Evolutionary conservation across 1,284 basidiomycete species (phyloP), one percentile per base, ranked within the genome.

Genomic region (Rhodotorula sp.): DNA sequence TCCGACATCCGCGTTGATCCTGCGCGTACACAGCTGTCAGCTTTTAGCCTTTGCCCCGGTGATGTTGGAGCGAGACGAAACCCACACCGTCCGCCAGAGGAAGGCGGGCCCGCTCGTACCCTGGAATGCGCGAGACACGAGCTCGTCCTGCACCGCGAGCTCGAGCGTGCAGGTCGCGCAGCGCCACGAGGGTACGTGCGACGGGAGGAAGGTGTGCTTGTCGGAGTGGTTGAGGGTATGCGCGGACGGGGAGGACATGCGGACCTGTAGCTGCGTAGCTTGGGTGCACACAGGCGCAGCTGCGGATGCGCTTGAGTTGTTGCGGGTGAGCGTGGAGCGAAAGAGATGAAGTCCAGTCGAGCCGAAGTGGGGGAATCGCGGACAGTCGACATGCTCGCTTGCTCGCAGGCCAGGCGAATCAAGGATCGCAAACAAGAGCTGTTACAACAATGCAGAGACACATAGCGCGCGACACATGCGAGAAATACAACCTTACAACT

Each of bases 61-160:
- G 41, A 3, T 17, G 22, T 5, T 39, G 10, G 29, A 32, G 9
- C 10, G 34, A 29, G 10, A 13, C 13, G 15, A 12, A 13, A 61
- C 65, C 25, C 36, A 72, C 66, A 46, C 62, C 17, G 48, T 68
- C n/a, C 72, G 50, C 27, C 71, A 50, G 34, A 74, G 53, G 51
- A 61, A 66, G 1, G 72, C 72, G 8, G 66, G 72, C 1, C 72
- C 72, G 12, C 34, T 51, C 17, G 53, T 21, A 6, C 66, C 66
- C 39, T 67, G 66, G 34, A 74, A 74, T 10, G 59, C 37, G 7
- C 72, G 36, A 3, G 64, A 69, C 27, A 74, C 72, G 56, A 74
- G 69, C 39, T 71, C 66, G 56, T 74, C 72, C 25, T 56, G 50
- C 25, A 74, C 29, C 13, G 69, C 60, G 19, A 74, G 37, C 15